Conservation (phyloP, 2,329 filamentous ascomycete genomes). For the Biscogniauxia marginata region DNA sequence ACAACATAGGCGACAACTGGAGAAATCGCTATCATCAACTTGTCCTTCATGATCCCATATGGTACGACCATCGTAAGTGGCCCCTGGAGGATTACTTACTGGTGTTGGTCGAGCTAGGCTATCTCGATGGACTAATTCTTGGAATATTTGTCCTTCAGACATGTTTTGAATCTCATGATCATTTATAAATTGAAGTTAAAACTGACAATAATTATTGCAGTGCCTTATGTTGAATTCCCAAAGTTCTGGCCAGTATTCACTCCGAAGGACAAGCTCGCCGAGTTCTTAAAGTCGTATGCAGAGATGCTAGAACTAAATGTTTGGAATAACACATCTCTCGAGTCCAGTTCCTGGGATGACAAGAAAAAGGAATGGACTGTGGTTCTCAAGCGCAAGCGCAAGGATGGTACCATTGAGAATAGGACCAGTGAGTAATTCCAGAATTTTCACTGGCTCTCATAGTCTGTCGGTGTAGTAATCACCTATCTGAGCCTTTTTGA, state of each 20-base stretch:
- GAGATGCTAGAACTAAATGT: conserved; percentile 62
- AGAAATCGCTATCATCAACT: conserved; percentile 54
- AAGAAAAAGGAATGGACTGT: conserved; percentile 53
- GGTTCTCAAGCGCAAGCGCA: conserved; percentile 26
- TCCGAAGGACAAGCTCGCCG: conserved; percentile 65
- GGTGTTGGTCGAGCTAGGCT: neutral
- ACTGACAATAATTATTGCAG: conserved; percentile 30
- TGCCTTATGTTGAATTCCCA: conserved; percentile 60
- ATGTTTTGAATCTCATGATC: neutral
- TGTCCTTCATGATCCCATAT: conserved; percentile 64
- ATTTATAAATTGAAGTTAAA: neutral
- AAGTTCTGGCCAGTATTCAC: conserved; percentile 64
- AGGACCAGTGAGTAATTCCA: conserved; percentile 37
- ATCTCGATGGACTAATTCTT: neutral
- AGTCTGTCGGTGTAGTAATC: neutral
- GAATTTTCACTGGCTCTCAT: neutral
- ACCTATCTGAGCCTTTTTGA: no score
- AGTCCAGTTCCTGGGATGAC: conserved; percentile 47
- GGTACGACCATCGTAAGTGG: conserved; percentile 43
- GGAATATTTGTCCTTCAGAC: neutral
- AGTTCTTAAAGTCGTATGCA: conserved; percentile 64
- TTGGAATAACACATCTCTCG: conserved; percentile 54
- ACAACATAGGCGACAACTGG: conserved; percentile 59
- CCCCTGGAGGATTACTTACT: neutral
- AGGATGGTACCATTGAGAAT: conserved; percentile 38